These are phyloP conservation scores for Pistacia atlantica DNA, from an alignment of 345 rosid species.

Conservation along the genomic window DNA sequence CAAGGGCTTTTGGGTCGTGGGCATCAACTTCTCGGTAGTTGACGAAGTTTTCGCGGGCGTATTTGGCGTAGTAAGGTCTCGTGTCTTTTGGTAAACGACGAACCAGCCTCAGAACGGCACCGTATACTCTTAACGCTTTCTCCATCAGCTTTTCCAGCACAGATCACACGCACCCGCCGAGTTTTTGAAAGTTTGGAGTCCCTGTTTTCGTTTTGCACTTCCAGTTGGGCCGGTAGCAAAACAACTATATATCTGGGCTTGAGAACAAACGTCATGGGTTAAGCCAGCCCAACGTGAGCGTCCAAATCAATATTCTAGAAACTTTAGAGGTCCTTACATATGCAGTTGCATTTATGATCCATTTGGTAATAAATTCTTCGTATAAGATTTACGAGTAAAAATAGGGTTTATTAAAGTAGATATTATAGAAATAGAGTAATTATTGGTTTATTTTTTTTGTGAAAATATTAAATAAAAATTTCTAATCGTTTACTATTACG, in stretches of 20 bases:
- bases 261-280: background rate
- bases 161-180: background rate
- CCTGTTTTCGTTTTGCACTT: background rate
- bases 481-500: no score
- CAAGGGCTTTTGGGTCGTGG: constrained; percentile 53
- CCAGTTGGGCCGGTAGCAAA: background rate
- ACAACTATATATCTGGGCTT: background rate
- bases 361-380: no score
- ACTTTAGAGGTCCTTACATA: no score
- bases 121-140: constrained; percentile 75
- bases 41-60: constrained; percentile 87
- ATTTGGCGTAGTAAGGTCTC: constrained; percentile 88
- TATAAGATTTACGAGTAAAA: no score
- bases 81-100: constrained; percentile 75
- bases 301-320: no score
- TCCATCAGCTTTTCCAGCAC: constrained; percentile 42
- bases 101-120: constrained; percentile 76
- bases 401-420: no score
- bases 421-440: no score
- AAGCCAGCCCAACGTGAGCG: background rate
- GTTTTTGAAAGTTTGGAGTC: background rate
- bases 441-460: no score
- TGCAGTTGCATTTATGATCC: no score
- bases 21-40: constrained; percentile 76
- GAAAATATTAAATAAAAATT: no score